Base-by-base conservation (phyloP, 2,329 filamentous ascomycete species). In the Fusarium haematococcum region DNA sequence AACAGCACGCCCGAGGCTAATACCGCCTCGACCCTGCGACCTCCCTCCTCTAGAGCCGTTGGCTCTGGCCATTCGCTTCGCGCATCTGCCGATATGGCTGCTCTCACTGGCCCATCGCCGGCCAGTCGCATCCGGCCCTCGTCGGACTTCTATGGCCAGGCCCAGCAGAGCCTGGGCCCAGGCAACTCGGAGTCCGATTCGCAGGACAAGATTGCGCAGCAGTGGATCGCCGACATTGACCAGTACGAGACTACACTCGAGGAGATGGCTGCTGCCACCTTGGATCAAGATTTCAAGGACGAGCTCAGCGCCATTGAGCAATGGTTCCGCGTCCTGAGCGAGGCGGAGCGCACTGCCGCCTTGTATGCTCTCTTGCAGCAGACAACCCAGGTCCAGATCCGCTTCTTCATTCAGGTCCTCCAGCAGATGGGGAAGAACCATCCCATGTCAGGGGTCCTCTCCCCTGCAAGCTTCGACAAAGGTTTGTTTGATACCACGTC, bases 231-330 rank as follows among this genome's bases (percentile, higher is more conserved):
- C 65, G 97, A 99, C 80, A 98, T 99, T 77, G 97, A 99, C 82
- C 96, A 98, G 83, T 98, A 98, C 80, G 97, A 99, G 87, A 97
- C 92, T n/a, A 99, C 97, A 2, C 85, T 99, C 80, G 97, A 98
- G 84, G 97, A 99, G 83, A 99, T 99, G 97, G 97, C 97, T 50
- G 95, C 96, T 35, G 97, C 97, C 32, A 98, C 97, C n/a, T 88
- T 98, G 64, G 97, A 99, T 82, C 97, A 99, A 86, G 97, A 99
- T 82, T 99, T 99, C 88, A 99, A 99, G 86, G 97, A 98, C 84
- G 97, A 99, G 84, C 90, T 99, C 70, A 98, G 95, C 82, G 97
- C 97, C 77, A 99, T 99, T 81, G 97, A 99, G 86, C 97, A 99
- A 87, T 99, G 97, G 97, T 99, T 99, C 84, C 93, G 95, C 72